These are phyloP conservation scores for Flaveria robusta DNA, from an alignment of 129 eudicot species.

Conservation along the genomic window DNA sequence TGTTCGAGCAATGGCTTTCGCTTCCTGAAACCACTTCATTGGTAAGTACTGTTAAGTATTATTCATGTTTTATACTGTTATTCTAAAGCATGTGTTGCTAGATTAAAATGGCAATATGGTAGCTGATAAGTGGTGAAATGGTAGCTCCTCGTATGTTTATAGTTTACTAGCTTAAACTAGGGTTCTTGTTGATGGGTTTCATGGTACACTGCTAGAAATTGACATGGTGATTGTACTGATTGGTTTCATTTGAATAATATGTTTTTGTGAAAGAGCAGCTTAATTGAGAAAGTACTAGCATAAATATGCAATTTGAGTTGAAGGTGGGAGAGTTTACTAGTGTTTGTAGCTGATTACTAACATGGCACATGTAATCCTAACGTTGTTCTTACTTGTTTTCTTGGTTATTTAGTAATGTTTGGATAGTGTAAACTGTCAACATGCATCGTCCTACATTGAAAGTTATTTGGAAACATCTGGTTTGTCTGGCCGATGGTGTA, in stretches of 20 bases:
- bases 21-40: constrained; percentile 61
- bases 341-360: background rate
- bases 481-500: too few species aligned
- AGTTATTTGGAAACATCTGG: too few species aligned
- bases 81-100: too few species aligned
- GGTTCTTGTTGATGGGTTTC: constrained; percentile 1
- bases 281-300: too few species aligned
- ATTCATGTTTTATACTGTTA: background rate
- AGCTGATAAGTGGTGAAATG: too few species aligned
- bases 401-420: background rate
- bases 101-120: too few species aligned
- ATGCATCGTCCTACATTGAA: too few species aligned
- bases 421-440: background rate
- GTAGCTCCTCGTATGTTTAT: background rate
- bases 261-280: too few species aligned
- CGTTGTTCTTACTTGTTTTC: background rate
- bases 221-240: too few species aligned
- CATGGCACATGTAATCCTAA: background rate
- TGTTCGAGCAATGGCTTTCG: constrained; percentile 82
- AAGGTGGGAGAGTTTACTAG: too few species aligned
- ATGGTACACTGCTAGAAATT: background rate
- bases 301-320: too few species aligned
- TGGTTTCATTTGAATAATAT: too few species aligned
- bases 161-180: background rate
- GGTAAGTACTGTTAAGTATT: constrained; percentile 35